Evolutionary conservation across 1,139 yeast species (phyloP).

Genomic region (Kurtzmaniella natalensis): DNA sequence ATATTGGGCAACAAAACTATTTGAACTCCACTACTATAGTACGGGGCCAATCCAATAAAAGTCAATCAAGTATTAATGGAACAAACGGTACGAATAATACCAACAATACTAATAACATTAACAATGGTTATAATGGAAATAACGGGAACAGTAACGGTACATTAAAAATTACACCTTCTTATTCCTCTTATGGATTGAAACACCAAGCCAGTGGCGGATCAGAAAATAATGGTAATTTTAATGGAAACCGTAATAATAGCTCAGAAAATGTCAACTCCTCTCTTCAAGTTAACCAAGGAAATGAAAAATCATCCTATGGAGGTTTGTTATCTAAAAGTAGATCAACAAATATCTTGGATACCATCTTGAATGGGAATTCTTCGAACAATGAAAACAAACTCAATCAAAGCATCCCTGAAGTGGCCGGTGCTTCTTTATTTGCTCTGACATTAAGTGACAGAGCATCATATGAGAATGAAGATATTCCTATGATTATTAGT

Average conservation of each 20-base stretch:
- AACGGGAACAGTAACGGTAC: neutral
- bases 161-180: neutral
- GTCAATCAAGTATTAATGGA: constrained; percentile 6
- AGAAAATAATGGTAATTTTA: neutral
- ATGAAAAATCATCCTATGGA: too few relatives aligned
- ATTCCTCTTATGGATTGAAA: constrained; percentile 5
- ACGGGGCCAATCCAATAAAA: constrained; percentile 3
- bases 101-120: neutral
- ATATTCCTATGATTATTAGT: constrained; percentile 67
- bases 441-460: constrained; percentile 54
- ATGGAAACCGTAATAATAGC: constrained; percentile 1
- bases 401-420: constrained; percentile 7
- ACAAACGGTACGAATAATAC: constrained; percentile 1
- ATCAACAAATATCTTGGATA: constrained; percentile 45
- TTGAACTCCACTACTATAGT: neutral
- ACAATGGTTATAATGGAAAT: neutral
- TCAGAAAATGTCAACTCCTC: constrained; percentile 3
- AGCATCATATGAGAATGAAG: constrained; percentile 53
- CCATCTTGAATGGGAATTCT: constrained; percentile 23
- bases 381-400: constrained; percentile 10
- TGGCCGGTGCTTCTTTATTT: constrained; percentile 29
- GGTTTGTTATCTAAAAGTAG: constrained; percentile 38
- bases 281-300: neutral
- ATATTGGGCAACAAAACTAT: constrained; percentile 4
- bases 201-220: constrained; percentile 1